A percentile compares a stretch with the other conserved stretches of the same genome.
Conservation (phyloP, 352 stramenopile genomes). For the Stephanocyclus meneghinianus region DNA sequence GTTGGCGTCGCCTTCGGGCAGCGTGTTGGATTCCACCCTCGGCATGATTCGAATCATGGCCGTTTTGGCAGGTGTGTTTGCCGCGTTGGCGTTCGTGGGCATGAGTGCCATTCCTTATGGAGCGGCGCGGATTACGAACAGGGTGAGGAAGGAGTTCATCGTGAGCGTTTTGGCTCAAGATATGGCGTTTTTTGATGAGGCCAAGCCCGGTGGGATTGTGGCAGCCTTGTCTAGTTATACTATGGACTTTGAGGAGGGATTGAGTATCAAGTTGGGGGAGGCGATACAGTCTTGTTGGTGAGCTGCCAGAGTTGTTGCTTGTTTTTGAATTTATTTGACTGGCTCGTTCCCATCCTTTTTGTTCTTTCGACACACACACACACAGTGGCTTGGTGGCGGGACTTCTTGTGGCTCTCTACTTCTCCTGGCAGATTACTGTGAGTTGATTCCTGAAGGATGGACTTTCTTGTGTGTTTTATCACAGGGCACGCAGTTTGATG, state of each 20-base stretch:
- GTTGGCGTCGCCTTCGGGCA: constrained; percentile 8
- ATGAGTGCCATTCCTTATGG: constrained; percentile 30
- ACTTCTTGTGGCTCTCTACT: constrained; percentile 43
- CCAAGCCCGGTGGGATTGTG: constrained; percentile 35
- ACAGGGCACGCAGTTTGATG: too few species aligned
- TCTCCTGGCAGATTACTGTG: constrained; percentile 37
- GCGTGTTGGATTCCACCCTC: constrained; percentile 3
- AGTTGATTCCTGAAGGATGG: not conserved
- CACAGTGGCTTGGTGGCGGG: constrained; percentile 22
- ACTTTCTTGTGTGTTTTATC: not conserved
- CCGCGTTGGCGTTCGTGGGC: constrained; percentile 20
- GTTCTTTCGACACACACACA: not conserved
- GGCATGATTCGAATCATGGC: constrained; percentile 28
- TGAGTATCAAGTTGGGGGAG: constrained; percentile 52
- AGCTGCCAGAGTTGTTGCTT: not conserved
- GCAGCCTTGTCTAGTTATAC: constrained; percentile 33
- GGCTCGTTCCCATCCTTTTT: not conserved
- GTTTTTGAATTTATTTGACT: not conserved
- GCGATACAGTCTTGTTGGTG: constrained; percentile 30
- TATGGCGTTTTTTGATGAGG: constrained; percentile 48
- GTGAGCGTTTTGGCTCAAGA: constrained; percentile 34
- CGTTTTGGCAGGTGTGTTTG: constrained; percentile 18
- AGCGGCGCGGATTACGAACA: constrained; percentile 32
- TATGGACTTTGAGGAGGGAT: constrained; percentile 48
- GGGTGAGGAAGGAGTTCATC: constrained; percentile 24